phyloP scores from a whole-genome alignment of 2,329 filamentous ascomycete species.

The Neopestalotiopsis rosae region DNA sequence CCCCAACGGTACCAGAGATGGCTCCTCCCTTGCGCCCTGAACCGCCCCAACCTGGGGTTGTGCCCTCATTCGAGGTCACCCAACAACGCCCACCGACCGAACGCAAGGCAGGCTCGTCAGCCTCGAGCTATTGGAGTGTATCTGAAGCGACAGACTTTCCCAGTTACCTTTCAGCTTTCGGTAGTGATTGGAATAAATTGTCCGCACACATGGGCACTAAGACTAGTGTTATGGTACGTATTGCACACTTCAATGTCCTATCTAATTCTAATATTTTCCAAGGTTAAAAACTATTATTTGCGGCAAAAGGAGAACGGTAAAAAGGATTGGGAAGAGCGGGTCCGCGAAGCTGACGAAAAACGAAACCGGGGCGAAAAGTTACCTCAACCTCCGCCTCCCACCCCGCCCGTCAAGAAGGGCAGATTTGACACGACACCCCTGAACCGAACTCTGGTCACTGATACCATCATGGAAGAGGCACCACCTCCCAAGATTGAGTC shows the following conservation, averaged over 20 bases:
- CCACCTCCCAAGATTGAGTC: conserved; percentile 52
- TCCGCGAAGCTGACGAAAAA: conserved; percentile 62
- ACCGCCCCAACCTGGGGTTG: conserved; percentile 53
- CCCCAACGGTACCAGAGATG: conserved; percentile 51
- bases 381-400: conserved; percentile 64
- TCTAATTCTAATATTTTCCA: conserved; percentile 29
- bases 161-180: conserved; percentile 73
- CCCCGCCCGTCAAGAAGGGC: conserved; percentile 55
- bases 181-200: conserved; percentile 79
- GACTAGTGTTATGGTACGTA: conserved; percentile 80
- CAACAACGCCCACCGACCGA: conserved; percentile 48
- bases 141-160: conserved; percentile 81
- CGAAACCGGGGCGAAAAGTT: conserved; percentile 58
- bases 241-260: conserved; percentile 10
- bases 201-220: conserved; percentile 82
- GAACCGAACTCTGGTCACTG: conserved; percentile 56
- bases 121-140: conserved; percentile 88
- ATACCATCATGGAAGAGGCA: conserved; percentile 51
- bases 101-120: conserved; percentile 60
- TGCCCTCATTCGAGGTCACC: conserved; percentile 54
- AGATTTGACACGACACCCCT: conserved; percentile 51
- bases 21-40: conserved; percentile 62
- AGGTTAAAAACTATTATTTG: conserved; percentile 74
- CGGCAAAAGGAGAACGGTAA: conserved; percentile 66
- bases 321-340: conserved; percentile 66